Conservation (phyloP, 2,329 filamentous ascomycete species). For the Cercospora sp. region DNA sequence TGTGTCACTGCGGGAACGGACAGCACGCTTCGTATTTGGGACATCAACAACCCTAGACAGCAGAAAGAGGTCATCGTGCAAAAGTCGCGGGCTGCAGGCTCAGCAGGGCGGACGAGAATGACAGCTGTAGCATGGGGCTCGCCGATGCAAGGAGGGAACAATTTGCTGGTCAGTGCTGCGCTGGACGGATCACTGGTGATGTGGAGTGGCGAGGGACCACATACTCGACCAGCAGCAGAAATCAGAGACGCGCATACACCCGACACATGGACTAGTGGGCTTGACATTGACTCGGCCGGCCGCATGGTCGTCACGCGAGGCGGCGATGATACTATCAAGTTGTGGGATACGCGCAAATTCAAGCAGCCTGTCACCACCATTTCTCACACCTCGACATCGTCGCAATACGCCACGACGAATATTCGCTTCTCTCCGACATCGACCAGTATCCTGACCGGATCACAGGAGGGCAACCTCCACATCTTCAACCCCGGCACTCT, state of each 20-base stretch:
- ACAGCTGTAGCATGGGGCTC: conserved; percentile 87
- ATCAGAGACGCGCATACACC: conserved; percentile 78
- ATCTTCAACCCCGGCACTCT: conserved; percentile 93
- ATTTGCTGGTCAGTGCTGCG: conserved; percentile 76
- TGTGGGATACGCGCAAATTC: conserved; percentile 97
- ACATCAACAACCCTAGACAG: conserved; percentile 83
- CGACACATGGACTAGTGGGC: conserved; percentile 86
- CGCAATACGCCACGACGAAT: conserved; percentile 79
- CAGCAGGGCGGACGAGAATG: conserved; percentile 89
- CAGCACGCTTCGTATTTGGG: conserved; percentile 95
- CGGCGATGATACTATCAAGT: conserved; percentile 87
- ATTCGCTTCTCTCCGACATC: conserved; percentile 87
- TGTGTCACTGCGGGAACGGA: conserved; percentile 92
- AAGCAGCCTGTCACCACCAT: conserved; percentile 82
- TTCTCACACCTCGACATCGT: conserved; percentile 77
- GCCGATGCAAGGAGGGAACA: conserved; percentile 72
- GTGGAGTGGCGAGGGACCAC: conserved; percentile 88
- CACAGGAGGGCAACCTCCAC: conserved; percentile 79
- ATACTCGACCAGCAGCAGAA: conserved; percentile 76
- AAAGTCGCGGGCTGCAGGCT: conserved; percentile 86
- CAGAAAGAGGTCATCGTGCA: conserved; percentile 95
- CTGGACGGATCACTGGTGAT: conserved; percentile 88
- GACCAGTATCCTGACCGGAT: conserved; percentile 85
- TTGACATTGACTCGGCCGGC: conserved; percentile 89
- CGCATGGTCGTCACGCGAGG: conserved; percentile 87